Conservation (phyloP, 805 yeast species). For the Diddensiella santjacobensis region DNA sequence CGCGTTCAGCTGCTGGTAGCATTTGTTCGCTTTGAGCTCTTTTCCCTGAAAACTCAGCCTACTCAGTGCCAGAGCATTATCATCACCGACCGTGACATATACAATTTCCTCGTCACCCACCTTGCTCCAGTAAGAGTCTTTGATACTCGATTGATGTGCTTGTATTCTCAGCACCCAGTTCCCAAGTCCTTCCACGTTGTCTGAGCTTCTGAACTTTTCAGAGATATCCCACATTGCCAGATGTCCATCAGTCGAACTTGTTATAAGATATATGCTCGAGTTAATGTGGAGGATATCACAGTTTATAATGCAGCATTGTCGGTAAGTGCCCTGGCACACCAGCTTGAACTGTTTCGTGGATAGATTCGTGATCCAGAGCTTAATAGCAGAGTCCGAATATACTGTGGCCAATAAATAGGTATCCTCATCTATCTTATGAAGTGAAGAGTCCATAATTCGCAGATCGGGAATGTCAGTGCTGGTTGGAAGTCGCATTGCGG, state of each 20-base stretch:
- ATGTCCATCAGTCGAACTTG: conserved; percentile 83
- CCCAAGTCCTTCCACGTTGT: conserved; percentile 1
- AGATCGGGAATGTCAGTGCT: conserved; percentile 67
- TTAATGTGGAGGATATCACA: conserved; percentile 43
- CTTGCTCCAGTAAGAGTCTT: conserved; percentile 45
- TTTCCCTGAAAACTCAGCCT: conserved; percentile 34
- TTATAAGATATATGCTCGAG: conserved; percentile 39
- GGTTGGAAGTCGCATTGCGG: conserved; percentile 56
- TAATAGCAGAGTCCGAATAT: conserved; percentile 80
- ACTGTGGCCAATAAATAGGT: conserved; percentile 57
- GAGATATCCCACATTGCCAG: conserved; percentile 59
- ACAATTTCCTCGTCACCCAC: conserved; percentile 17
- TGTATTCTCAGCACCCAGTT: conserved; percentile 23
- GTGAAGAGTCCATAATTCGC: conserved; percentile 82
- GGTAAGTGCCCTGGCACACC: conserved; percentile 50
- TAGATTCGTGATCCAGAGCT: conserved; percentile 54
- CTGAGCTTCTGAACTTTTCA: conserved; percentile 12
- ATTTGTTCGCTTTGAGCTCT: conserved; percentile 13
- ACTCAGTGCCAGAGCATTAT: conserved; percentile 60
- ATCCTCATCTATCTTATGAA: conserved; percentile 24
- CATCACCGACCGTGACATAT: conserved; percentile 87
- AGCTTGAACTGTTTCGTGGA: conserved; percentile 39
- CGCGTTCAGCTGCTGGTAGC: conserved; percentile 46
- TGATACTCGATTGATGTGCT: conserved; percentile 84
- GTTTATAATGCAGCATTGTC: conserved; percentile 73